Conservation (phyloP, 2,329 filamentous ascomycete species). For the Cladosporium sp. region DNA sequence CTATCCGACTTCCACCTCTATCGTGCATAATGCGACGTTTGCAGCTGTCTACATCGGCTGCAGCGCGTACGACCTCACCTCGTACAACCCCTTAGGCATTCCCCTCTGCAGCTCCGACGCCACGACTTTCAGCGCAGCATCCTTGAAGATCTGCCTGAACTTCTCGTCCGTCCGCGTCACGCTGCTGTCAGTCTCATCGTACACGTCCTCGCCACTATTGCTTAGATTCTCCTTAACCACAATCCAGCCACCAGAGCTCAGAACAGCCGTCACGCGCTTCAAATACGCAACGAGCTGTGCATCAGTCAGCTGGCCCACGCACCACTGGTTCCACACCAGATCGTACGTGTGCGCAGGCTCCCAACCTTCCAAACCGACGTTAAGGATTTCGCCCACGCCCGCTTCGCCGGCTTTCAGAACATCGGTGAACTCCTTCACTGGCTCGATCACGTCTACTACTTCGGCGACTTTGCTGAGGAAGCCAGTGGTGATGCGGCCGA, state of each 20-base stretch:
- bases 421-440: slow-evolving; percentile 73
- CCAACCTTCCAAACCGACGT: slow-evolving; percentile 73
- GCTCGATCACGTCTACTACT: slow-evolving; percentile 78
- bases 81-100: slow-evolving; percentile 64
- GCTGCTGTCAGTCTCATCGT: slow-evolving; percentile 70
- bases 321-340: slow-evolving; percentile 90
- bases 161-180: slow-evolving; percentile 73
- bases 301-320: slow-evolving; percentile 76
- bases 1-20: too few relatives aligned
- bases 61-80: slow-evolving; percentile 75
- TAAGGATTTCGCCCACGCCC: slow-evolving; percentile 62
- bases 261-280: slow-evolving; percentile 51
- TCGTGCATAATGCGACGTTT: too few relatives aligned
- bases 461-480: slow-evolving; percentile 68
- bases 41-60: slow-evolving; percentile 41
- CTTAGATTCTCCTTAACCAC: slow-evolving; percentile 78
- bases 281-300: slow-evolving; percentile 66
- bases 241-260: slow-evolving; percentile 52
- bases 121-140: slow-evolving; percentile 65
- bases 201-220: slow-evolving; percentile 60
- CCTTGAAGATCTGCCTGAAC: slow-evolving; percentile 64
- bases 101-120: slow-evolving; percentile 69
- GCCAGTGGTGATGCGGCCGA: slow-evolving; percentile 76
- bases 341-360: slow-evolving; percentile 57
- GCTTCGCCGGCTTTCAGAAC: slow-evolving; percentile 46